phyloP scores from a whole-genome alignment of 2,329 filamentous ascomycete species.

The Atkinsonella hypoxylon region DNA sequence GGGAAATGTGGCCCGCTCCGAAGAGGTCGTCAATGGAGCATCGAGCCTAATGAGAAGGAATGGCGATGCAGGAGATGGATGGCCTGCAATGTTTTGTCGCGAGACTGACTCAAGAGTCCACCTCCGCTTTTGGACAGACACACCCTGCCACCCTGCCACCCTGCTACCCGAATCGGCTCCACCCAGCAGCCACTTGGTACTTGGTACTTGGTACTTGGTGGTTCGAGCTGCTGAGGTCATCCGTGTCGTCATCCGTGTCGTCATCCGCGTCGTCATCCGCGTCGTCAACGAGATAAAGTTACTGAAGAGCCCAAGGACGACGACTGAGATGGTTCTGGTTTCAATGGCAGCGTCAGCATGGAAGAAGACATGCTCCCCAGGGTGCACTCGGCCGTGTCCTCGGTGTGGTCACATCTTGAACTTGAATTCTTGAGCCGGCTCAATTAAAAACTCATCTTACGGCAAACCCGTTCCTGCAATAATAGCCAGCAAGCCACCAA shows the following conservation, averaged over 20 bases:
- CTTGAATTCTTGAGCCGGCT: too few species aligned
- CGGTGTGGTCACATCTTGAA: too few species aligned
- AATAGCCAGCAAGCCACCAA: background rate
- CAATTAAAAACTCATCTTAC: too few species aligned
- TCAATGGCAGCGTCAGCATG: too few species aligned
- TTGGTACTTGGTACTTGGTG: background rate
- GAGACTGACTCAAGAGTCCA: background rate
- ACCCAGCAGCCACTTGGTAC: background rate
- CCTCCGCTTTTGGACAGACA: background rate
- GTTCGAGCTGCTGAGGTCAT: background rate
- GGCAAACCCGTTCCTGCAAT: too few species aligned
- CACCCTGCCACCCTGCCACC: background rate
- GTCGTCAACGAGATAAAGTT: background rate
- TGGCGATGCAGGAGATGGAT: background rate
- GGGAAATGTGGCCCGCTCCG: too few species aligned
- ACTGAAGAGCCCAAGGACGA: background rate
- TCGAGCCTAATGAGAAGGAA: background rate
- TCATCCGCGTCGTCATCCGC: background rate
- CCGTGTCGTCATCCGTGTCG: background rate
- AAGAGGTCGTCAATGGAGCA: background rate
- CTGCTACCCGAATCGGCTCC: background rate
- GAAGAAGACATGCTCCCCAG: too few species aligned
- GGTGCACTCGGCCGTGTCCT: too few species aligned
- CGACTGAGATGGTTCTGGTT: too few species aligned
- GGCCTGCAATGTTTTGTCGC: background rate